These are phyloP conservation scores for Nicotiana knightiana DNA, from an alignment of 257 asterid genomes.

Conservation along the genomic window DNA sequence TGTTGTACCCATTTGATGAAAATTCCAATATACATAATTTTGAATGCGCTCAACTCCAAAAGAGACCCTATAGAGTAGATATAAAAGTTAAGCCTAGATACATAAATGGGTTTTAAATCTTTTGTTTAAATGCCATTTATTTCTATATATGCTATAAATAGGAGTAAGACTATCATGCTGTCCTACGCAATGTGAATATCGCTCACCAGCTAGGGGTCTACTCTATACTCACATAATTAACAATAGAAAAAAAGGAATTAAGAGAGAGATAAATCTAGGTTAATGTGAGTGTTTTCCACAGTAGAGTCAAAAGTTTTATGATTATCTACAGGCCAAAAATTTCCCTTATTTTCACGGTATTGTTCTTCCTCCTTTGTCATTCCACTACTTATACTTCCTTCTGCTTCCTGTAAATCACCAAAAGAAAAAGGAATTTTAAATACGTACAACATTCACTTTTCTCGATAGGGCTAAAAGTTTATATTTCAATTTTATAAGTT, in stretches of 20 bases:
- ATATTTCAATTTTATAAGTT: too few species aligned
- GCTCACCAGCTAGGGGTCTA: not conserved
- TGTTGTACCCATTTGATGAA: too few species aligned
- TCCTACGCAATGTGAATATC: too few species aligned
- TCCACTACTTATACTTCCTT: conserved; percentile 4
- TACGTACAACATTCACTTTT: not conserved
- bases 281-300: not conserved
- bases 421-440: not conserved
- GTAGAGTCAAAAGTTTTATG: not conserved
- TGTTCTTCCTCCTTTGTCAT: conserved; percentile 7
- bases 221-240: not conserved
- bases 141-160: too few species aligned
- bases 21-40: too few species aligned
- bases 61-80: too few species aligned
- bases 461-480: accelerated
- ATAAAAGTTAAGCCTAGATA: too few species aligned
- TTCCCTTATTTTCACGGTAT: not conserved
- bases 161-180: too few species aligned
- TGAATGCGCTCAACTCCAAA: too few species aligned
- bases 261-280: conserved; percentile 6
- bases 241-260: not conserved
- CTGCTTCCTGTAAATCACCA: not conserved
- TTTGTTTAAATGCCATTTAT: too few species aligned
- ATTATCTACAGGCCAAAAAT: not conserved
- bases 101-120: too few species aligned